These are phyloP conservation scores for Syzygium jambos DNA, from an alignment of 345 rosid species.

Conservation along the genomic window DNA sequence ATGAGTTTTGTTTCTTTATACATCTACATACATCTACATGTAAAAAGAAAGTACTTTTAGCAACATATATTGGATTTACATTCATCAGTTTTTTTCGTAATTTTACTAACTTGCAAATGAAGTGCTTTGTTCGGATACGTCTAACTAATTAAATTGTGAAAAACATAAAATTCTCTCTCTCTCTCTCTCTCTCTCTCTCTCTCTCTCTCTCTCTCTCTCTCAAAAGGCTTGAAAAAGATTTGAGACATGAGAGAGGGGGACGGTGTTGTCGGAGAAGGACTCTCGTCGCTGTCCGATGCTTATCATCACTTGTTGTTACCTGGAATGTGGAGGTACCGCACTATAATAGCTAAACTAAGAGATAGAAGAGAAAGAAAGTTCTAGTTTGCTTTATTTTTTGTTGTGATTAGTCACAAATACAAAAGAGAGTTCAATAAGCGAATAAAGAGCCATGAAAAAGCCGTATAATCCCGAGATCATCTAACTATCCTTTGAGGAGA, in stretches of 20 bases:
- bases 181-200: no score
- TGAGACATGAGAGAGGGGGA: background rate
- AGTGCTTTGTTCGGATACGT: background rate
- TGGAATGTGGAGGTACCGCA: background rate
- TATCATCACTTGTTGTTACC: background rate
- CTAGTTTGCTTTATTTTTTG: background rate
- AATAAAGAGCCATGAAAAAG: background rate
- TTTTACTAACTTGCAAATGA: background rate
- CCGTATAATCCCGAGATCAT: background rate
- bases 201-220: no score
- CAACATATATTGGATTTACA: background rate
- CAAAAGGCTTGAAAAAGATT: no score
- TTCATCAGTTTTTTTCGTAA: background rate
- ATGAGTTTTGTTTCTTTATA: background rate
- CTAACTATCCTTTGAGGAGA: background rate
- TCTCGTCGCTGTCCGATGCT: background rate
- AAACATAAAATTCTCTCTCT: no score
- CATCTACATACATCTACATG: background rate
- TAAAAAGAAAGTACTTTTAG: background rate
- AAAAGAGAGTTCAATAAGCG: background rate
- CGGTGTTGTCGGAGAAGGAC: background rate
- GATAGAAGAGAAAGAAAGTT: background rate
- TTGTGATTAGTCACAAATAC: background rate
- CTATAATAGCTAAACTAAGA: background rate
- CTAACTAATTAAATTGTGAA: no score